Base-by-base conservation (phyloP, 2,329 filamentous ascomycete genomes). In the Claviceps purpurea region DNA sequence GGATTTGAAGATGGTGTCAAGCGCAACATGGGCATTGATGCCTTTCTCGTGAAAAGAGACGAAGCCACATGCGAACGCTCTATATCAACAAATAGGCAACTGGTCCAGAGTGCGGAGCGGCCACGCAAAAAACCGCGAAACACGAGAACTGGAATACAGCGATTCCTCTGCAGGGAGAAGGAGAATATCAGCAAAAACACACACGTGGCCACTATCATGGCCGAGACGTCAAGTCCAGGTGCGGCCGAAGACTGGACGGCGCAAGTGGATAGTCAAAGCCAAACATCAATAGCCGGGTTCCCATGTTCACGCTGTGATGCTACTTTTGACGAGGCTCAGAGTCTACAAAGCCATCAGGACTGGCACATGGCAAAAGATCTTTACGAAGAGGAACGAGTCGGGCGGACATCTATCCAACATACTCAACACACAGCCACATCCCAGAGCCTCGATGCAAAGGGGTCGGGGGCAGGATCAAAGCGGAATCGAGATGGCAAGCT, bases 281-380 rank as follows among this genome's bases (percentile, higher is more conserved):
- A 30, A 26, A 14, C 18, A 16, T 42, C 51, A 11, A 34, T 14
- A 14, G 34, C 47, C 4, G 47, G 8, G 24, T 68, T 73, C 59
- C 60, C 66, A 42, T 95, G 89, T 65, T 64, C 72, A 49, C 79
- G 80, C 56, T 95, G 89, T 66, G 74, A 77, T 54, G 74, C 77
- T 60, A 63, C 65, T n/a, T 71, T 93, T 38, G 72, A 75, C 13
- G 71, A 74, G 41, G 63, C 71, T 26, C 78, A 84, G 52, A 76
- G 77, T 59, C 63, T 81, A 47, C 77, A 82, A 57, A 90, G 87
- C 68, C 93, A 98, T 65, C 75, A 84, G 51, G 93, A 98, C 66
- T 97, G 90, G 84, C 93, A 98, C 69, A 85, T 95, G 68, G 93
- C 93, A 46, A 88, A 87, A 68, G 86, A 91, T 59, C 74, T 98